phyloP scores from a whole-genome alignment of 176 grass and related monocot genomes.

The Zoysia pacifica region DNA sequence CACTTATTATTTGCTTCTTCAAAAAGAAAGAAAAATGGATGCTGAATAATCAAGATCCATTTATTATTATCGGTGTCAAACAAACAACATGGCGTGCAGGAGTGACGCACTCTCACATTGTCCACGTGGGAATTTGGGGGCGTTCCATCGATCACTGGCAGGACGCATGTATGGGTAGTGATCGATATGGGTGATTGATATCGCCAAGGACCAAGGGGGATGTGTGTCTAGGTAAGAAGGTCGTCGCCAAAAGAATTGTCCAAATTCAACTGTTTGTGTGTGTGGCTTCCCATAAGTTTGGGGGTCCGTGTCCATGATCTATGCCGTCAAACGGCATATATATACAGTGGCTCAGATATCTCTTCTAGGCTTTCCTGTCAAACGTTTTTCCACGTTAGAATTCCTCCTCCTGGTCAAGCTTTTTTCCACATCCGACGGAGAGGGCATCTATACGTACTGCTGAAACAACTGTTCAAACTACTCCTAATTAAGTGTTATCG shows the following conservation, averaged over 20 bases:
- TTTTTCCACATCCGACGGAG: background rate
- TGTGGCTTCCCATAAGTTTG: background rate
- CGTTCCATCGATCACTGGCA: constrained; percentile 9
- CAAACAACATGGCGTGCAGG: constrained; percentile 5
- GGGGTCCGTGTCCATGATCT: background rate
- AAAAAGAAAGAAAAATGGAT: constrained; percentile 22
- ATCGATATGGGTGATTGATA: constrained; percentile 16
- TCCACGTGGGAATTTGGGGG: constrained; percentile 18
- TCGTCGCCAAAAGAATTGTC: background rate
- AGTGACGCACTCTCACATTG: constrained; percentile 26
- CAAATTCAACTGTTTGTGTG: background rate
- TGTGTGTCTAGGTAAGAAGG: background rate
- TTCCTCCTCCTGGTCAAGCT: constrained; percentile 28
- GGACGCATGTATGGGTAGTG: background rate
- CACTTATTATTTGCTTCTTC: constrained; percentile 12
- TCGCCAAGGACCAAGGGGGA: background rate
- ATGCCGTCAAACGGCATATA: background rate
- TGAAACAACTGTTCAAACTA: background rate
- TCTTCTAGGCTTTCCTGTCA: background rate
- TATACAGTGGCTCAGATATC: background rate
- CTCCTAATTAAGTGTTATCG: no score
- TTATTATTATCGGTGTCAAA: constrained; percentile 19
- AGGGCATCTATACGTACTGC: background rate
- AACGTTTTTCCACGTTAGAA: background rate
- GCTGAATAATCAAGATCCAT: background rate